Percentiles rank a stretch among this genome's conserved stretches.
Evolutionary conservation across 805 yeast species (phyloP).

Genomic region (Candida odintsovae): DNA sequence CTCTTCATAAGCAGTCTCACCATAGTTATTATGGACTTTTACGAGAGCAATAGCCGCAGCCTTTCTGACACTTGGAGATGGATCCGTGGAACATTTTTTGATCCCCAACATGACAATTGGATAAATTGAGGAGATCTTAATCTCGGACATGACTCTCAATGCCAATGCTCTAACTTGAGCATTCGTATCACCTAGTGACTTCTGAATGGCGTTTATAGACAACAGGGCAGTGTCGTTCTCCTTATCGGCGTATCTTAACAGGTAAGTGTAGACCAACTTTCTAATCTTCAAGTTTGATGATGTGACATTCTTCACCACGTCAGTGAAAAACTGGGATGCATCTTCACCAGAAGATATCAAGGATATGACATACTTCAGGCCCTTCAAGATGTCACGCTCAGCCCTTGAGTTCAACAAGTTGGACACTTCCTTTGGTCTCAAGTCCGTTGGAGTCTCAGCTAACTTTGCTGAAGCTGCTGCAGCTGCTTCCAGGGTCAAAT

Average conservation of each 20-base stretch:
- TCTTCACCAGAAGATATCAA: slow-evolving; percentile 36
- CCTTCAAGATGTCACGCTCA: slow-evolving; percentile 57
- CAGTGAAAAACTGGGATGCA: slow-evolving; percentile 56
- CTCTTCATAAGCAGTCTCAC: slow-evolving; percentile 41
- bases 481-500: slow-evolving; percentile 77
- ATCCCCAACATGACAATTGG: slow-evolving; percentile 75
- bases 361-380: slow-evolving; percentile 50
- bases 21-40: slow-evolving; percentile 42
- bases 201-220: slow-evolving; percentile 88
- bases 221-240: slow-evolving; percentile 89
- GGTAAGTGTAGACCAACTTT: slow-evolving; percentile 69
- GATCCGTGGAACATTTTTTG: slow-evolving; percentile 61
- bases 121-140: slow-evolving; percentile 71
- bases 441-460: slow-evolving; percentile 52
- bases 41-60: slow-evolving; percentile 74
- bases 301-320: slow-evolving; percentile 82
- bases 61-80: slow-evolving; percentile 70
- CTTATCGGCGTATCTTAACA: slow-evolving; percentile 69
- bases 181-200: slow-evolving; percentile 62
- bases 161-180: slow-evolving; percentile 68
- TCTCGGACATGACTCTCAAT: slow-evolving; percentile 75
- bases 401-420: slow-evolving; percentile 61
- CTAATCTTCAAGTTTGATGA: slow-evolving; percentile 59
- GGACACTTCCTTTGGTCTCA: slow-evolving; percentile 61
- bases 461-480: slow-evolving; percentile 65